Conservation (phyloP, 164 flowering plant genomes). For the Stephania yunnanensis region DNA sequence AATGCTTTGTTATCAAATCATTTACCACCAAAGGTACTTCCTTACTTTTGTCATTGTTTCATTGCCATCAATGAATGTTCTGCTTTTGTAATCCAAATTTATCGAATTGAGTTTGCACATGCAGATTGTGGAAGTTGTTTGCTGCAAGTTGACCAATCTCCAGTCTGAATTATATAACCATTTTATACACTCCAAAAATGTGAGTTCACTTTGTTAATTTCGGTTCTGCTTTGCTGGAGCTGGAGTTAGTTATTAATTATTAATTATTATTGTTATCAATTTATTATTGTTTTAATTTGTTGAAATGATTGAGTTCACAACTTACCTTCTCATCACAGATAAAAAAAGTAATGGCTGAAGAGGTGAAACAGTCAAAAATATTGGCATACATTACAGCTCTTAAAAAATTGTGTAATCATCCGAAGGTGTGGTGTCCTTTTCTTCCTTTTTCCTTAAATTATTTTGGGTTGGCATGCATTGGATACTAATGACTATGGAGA, state of each 20-base stretch:
- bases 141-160: constrained; percentile 94
- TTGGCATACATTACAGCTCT: constrained; percentile 97
- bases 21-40: constrained; percentile 90
- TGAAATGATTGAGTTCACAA: not conserved
- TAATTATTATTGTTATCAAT: too few species aligned
- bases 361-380: constrained; percentile 74
- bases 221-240: not conserved
- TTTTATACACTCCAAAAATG: constrained; percentile 95
- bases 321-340: constrained; percentile 36
- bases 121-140: constrained; percentile 97
- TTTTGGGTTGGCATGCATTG: not conserved
- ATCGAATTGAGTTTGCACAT: constrained; percentile 13
- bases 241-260: not conserved
- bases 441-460: too few species aligned
- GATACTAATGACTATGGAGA: not conserved
- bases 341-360: constrained; percentile 63
- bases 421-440: constrained; percentile 50
- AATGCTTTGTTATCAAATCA: constrained; percentile 91
- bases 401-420: constrained; percentile 98
- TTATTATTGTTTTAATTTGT: not conserved
- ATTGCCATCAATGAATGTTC: not conserved
- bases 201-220: constrained; percentile 23
- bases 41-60: not conserved
- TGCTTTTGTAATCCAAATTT: not conserved
- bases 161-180: constrained; percentile 77